Base-by-base conservation (phyloP, 2,329 filamentous ascomycete species). In the Stemphylium beticola region DNA sequence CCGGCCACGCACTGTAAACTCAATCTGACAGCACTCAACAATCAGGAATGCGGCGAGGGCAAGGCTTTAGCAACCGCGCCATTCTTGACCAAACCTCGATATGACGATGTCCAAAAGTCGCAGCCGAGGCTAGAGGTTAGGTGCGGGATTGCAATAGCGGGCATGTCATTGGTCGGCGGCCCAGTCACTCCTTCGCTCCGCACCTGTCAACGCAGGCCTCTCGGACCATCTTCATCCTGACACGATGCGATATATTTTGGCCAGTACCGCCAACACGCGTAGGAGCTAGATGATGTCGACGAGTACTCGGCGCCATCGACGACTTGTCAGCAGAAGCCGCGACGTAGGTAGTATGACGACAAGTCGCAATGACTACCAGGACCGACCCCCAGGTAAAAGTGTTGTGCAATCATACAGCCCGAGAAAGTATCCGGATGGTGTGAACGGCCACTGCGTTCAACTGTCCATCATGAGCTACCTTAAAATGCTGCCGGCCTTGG, bases 51-150 rank as follows among this genome's bases (percentile, higher is more conserved):
- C 20, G 42, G 44, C 54, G 40, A 60, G 48, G 59, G 57, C 18
- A 42, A 44, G 18, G 48, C 50, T 49, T 33, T 43, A 33, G 46
- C 46, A 53, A 31, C 33, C n/a, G 40, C 39, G 38, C 58, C 60
- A 64, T 64, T 61, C 51, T 63, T 62, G 56, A 46, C 18, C 43
- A 49, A 43, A 55, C 20, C 50, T 51, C 48, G 49, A 53, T 32
- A 62, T 63, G 59, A 71, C 67, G 62, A 58, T 50, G 45, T 42
- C 47, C 61, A 63, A 68, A 68, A 66, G 63, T 57, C 53, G 54
- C 48, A 57, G 49, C 53, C 53, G 53, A 57, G 44, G 57, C 53
- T 68, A 69, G 66, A 65, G 68, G 69, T 62, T 69, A 67, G 57
- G 42, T 55, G 58, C 59, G 62, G 61, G 62, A 63, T 55, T 38